Evolutionary conservation across 345 rosid genomes (phyloP), one percentile per base, ranked within the genome.

Genomic region (Kernera saxatilis): DNA sequence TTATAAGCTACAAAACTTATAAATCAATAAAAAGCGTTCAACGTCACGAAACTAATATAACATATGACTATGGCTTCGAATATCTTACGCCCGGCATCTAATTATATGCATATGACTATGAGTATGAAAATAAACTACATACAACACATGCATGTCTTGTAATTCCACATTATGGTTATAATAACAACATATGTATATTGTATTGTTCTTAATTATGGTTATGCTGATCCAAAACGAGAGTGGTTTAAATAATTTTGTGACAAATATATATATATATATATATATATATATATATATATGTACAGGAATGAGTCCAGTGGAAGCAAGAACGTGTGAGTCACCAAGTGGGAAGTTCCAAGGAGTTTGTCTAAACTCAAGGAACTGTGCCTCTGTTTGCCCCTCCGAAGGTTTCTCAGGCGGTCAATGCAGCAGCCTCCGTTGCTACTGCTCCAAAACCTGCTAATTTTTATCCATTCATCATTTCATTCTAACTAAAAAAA

Each of bases 371-470:
- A 74, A 67, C 55, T 25, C 68, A 58, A 6, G 35, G 8, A 74
- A 1, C 35, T 74, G 78, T 59, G 68, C 46, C 54, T 22, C 21
- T 26, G 18, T 13, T 67, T 74, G 78, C 46, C 6, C 27, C 17
- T 1, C 6, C 3, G 78, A 74, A 59, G 73, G 73, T 40, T 41
- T 26, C 13, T 5, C 73, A 49, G 18, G 73, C 19, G 78, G 78
- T 32, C 26, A n/a, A n/a, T 74, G 78, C 69, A 40, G 3, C 7
- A 17, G 10, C 30, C 68, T 74, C 30, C 15, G 62, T 59, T 74
- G 78, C 69, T 41, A 14, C 55, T 74, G 78, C 55, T 15, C 63
- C 62, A 74, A 59, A 67, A 2, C 39, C 23, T 67, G 78, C 57
- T 73, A 53, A 65, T 32, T 14, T 21, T 53, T 8, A 27, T 13